Evolutionary conservation across 169 alveolate genomes (phyloP), one percentile per base, ranked within the genome.

Genomic region (Theileria orientalis): DNA sequence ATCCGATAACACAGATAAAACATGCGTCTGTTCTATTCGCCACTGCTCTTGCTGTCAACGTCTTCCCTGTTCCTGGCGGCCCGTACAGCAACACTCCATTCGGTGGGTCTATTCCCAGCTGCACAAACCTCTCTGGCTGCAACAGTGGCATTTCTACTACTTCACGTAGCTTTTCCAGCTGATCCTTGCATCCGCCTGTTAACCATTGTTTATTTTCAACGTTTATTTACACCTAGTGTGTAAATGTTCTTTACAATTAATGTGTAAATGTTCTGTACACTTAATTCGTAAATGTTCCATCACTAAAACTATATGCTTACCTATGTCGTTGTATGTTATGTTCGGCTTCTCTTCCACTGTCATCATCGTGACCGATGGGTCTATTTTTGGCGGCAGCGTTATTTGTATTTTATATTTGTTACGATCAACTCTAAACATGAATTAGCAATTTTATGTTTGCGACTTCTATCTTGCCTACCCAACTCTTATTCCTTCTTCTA

Each of bases 351-450:
- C 99, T 84, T 97, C 99, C 5, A 98, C 99, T 0, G 99, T 97
- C 99, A 98, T 98, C 99, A 98, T 97, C 29, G 99, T 97, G 32
- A 98, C 99, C 35, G 98, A 86, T 0, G 99, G 99, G 87, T 98
- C 99, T 54, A 97, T 98, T 83, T 96, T 96, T 0, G 99, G 99
- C 32, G 99, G 99, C 40, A 98, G 90, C 25, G 99, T 98, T 49
- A 98, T 92, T 61, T 96, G 96, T 23, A 98, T 98, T 74, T 94
- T 92, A 88, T 97, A 96, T 85, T 97, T 98, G 49, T 93, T 92
- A 25, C 97, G 94, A 76, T 94, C 98, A 19, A 91, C 98, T 16
- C 95, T 88, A 70, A 23, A 35, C 13, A 23, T 23, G 13, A 67
- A 51, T 86, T 46, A 68, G 9, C 3, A 32, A 5, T 0, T 19